Percentiles rank a stretch among this genome's conserved stretches.
phyloP scores from a whole-genome alignment of 2,329 filamentous ascomycete genomes.

The Aspergillus texensis region DNA sequence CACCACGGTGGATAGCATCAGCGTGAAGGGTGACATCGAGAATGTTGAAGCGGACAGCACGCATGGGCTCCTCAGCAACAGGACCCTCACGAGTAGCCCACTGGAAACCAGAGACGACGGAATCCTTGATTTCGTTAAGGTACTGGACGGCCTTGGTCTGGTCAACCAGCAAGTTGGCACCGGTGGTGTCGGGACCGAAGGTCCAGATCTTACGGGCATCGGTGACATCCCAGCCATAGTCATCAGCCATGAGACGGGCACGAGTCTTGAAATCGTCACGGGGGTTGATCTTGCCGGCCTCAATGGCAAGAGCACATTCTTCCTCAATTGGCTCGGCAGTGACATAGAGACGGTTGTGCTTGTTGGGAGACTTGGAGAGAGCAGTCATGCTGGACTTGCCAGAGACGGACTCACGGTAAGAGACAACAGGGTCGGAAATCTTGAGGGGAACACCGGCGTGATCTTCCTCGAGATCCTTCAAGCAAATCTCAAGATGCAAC shows the following conservation, averaged over 20 bases:
- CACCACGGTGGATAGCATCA: slow-evolving; percentile 99
- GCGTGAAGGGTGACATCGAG: slow-evolving; percentile 99
- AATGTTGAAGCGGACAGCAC: slow-evolving; percentile 96
- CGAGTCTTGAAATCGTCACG: slow-evolving; percentile 99
- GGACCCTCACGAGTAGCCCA: slow-evolving; percentile 98
- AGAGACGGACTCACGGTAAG: slow-evolving; percentile 95
- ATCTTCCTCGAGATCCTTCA: slow-evolving; percentile 99
- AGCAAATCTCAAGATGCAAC: slow-evolving; percentile 98
- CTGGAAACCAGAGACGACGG: slow-evolving; percentile 99
- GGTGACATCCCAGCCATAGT: slow-evolving; percentile 98
- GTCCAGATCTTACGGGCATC: slow-evolving; percentile 99
- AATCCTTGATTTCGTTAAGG: slow-evolving; percentile 99
- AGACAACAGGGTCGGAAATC: slow-evolving; percentile 96
- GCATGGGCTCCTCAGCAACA: slow-evolving; percentile 97
- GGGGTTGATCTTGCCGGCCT: slow-evolving; percentile 85
- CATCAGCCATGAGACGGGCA: slow-evolving; percentile 93
- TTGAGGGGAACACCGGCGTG: slow-evolving; percentile 97
- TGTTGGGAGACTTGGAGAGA: slow-evolving; percentile 99
- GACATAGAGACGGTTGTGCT: slow-evolving; percentile 99
- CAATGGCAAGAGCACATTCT: slow-evolving; percentile 88
- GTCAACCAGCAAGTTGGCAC: slow-evolving; percentile 97
- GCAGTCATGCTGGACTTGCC: slow-evolving; percentile 89
- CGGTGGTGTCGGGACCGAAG: slow-evolving; percentile 96
- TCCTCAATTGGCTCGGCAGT: slow-evolving; percentile 86
- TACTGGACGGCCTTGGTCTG: slow-evolving; percentile 99